Percentiles rank a stretch among this genome's conserved stretches.
These are phyloP conservation scores for Rachicladosporium sp. DNA, from an alignment of 2,329 filamentous ascomycete genomes.

Conservation along the genomic window DNA sequence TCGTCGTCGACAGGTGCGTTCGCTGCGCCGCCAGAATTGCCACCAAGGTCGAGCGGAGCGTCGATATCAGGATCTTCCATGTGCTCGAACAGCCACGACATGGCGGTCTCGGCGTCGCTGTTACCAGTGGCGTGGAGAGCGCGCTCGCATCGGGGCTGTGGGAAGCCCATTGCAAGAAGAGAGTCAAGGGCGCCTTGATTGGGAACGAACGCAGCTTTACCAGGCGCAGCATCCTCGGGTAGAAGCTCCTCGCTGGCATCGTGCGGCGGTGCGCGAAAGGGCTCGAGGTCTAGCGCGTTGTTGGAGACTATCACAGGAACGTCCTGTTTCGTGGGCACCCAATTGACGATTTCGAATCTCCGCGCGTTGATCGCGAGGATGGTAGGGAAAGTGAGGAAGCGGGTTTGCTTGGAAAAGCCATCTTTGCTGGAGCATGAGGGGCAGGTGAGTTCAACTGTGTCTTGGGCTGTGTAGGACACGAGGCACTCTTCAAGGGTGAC, in stretches of 20 bases:
- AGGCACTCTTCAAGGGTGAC: conserved; percentile 73
- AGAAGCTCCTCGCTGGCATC: conserved; percentile 64
- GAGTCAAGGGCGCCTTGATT: conserved; percentile 62
- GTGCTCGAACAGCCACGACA: conserved; percentile 88
- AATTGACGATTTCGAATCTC: conserved; percentile 86
- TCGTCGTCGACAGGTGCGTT: conserved; percentile 44
- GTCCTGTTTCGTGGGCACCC: conserved; percentile 94
- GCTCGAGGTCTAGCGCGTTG: conserved; percentile 60
- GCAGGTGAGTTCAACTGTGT: conserved; percentile 77
- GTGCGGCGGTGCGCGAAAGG: conserved; percentile 64
- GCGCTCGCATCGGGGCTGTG: conserved; percentile 67
- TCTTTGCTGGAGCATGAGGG: conserved; percentile 62
- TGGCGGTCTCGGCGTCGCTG: conserved; percentile 66
- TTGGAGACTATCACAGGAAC: conserved; percentile 85
- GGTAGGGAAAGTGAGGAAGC: conserved; percentile 88
- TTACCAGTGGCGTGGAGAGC: conserved; percentile 88
- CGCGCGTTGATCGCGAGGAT: conserved; percentile 80
- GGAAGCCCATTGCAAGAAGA: conserved; percentile 86
- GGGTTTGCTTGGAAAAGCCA: conserved; percentile 68
- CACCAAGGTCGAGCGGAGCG: conserved; percentile 51
- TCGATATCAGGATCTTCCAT: conserved; percentile 96
- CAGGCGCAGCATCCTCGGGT: conserved; percentile 51
- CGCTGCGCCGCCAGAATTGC: conserved; percentile 22
- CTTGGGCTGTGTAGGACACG: conserved; percentile 71
- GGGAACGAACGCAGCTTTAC: conserved; percentile 31